phyloP scores from a whole-genome alignment of 805 yeast species.

The Candida nonsorbophila region DNA sequence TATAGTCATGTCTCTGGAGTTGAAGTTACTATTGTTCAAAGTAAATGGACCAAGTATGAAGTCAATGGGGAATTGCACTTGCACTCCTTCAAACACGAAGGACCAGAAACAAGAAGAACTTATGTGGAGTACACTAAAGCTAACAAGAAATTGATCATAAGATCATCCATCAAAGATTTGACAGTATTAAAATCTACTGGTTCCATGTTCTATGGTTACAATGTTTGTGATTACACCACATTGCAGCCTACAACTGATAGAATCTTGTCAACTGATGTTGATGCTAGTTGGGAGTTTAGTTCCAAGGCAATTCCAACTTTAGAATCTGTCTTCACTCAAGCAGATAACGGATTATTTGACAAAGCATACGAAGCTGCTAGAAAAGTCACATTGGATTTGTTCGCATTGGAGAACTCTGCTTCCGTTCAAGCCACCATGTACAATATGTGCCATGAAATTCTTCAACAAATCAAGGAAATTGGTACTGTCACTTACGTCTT shows the following conservation, averaged over 20 bases:
- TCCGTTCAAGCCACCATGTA: constrained; percentile 97
- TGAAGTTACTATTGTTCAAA: constrained; percentile 62
- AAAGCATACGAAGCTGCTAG: constrained; percentile 57
- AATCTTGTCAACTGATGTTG: constrained; percentile 82
- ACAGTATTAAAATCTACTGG: constrained; percentile 88
- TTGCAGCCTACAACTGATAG: constrained; percentile 80
- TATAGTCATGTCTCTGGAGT: constrained; percentile 75
- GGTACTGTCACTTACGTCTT: constrained; percentile 65
- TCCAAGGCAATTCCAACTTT: constrained; percentile 45
- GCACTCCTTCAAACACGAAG: constrained; percentile 83
- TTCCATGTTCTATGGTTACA: constrained; percentile 86
- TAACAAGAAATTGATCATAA: constrained; percentile 48
- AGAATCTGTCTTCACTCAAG: constrained; percentile 41
- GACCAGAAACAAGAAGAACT: constrained; percentile 72
- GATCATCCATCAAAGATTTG: constrained; percentile 71
- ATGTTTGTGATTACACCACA: constrained; percentile 85
- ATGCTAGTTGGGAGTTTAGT: constrained; percentile 66
- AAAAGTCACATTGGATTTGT: constrained; percentile 63
- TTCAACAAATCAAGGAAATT: constrained; percentile 52
- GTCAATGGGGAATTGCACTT: constrained; percentile 73
- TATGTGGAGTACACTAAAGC: constrained; percentile 45
- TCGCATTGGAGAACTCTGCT: constrained; percentile 85
- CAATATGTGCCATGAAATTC: constrained; percentile 77
- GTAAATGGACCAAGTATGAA: constrained; percentile 71
- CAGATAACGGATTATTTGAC: constrained; percentile 65